A percentile compares a stretch with the other conserved stretches of the same genome.
Conservation (phyloP, 2,329 filamentous ascomycete species). For the Pseudogymnoascus sp. region DNA sequence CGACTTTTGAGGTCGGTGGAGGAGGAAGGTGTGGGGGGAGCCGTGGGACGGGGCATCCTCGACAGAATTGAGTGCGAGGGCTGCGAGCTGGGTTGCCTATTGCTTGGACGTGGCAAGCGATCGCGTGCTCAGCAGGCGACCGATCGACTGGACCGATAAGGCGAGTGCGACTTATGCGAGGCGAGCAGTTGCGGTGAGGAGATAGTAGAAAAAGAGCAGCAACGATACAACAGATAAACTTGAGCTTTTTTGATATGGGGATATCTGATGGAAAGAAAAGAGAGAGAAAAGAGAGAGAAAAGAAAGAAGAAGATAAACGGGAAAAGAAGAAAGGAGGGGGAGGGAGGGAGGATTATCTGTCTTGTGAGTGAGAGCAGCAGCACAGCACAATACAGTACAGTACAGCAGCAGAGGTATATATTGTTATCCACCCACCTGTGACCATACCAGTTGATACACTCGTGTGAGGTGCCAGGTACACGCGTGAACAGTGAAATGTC, state of each 20-base stretch:
- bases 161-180: not conserved
- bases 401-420: too few species aligned
- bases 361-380: not conserved
- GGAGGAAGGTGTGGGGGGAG: conserved; percentile 69
- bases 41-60: conserved; percentile 55
- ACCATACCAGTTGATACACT: conserved; percentile 1
- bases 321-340: not conserved
- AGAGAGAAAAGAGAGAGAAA: not conserved
- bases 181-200: not conserved
- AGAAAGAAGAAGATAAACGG: not conserved
- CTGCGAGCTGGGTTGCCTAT: not conserved
- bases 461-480: not conserved
- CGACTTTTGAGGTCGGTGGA: conserved; percentile 72
- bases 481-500: not conserved
- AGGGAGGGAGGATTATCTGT: not conserved
- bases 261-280: not conserved
- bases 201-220: not conserved
- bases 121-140: conserved; percentile 8
- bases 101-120: not conserved
- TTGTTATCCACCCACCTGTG: not conserved
- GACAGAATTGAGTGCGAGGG: not conserved
- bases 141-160: not conserved
- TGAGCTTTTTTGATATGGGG: not conserved
- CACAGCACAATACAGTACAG: not conserved
- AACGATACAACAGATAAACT: not conserved